A percentile compares a stretch with the other conserved stretches of the same genome.
Conservation (phyloP, 2,329 filamentous ascomycete species). For the Talaromyces rugulosus region DNA sequence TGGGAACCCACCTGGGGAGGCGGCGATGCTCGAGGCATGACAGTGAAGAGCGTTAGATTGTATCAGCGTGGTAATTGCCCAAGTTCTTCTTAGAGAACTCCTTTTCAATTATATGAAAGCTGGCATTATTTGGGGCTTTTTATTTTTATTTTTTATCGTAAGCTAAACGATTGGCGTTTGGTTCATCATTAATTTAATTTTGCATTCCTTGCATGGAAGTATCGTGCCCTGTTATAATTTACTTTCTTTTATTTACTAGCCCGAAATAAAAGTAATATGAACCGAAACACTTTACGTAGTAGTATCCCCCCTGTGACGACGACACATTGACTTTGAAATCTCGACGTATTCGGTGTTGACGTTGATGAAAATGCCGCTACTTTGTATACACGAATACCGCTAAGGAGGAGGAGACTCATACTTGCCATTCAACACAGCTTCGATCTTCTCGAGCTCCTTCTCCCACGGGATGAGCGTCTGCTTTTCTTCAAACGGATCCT, state of each 20-base stretch:
- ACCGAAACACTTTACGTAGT: too few species aligned
- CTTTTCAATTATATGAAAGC: not conserved
- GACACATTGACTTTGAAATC: too few species aligned
- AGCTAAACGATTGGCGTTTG: not conserved
- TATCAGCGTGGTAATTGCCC: conserved; percentile 4
- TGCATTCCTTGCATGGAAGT: too few species aligned
- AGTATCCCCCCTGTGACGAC: too few species aligned
- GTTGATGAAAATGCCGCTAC: not conserved
- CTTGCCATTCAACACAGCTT: not conserved
- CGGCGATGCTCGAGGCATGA: conserved; percentile 7
- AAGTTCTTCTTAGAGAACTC: not conserved
- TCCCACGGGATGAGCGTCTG: not conserved
- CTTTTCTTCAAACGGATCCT: not conserved
- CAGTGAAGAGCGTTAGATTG: conserved; percentile 9
- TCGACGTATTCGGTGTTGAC: too few species aligned
- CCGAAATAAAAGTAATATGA: too few species aligned
- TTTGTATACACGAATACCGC: not conserved
- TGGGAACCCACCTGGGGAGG: conserved; percentile 10
- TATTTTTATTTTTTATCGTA: not conserved
- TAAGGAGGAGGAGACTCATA: not conserved
- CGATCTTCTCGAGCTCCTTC: not conserved
- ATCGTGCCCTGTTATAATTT: too few species aligned
- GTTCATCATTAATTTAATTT: not conserved
- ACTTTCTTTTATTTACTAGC: too few species aligned
- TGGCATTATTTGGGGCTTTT: not conserved